Evolutionary conservation across 202 grass and related monocot species (phyloP), one percentile per base, ranked within the genome.

Genomic region (Tripidium arundinaceum): DNA sequence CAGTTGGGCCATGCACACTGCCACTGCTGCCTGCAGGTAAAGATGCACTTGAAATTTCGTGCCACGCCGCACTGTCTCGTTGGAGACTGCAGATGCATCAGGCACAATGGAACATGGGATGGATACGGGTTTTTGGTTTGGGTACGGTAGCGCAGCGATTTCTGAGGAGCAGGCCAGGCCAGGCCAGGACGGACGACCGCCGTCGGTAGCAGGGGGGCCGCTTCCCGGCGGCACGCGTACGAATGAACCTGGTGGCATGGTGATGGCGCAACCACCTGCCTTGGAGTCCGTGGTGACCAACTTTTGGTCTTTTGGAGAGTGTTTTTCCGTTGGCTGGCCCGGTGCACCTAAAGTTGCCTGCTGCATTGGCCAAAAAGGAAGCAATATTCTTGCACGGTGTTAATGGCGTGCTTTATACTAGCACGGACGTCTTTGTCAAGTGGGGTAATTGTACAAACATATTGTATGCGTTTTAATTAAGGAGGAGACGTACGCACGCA

Each of bases 231-330:
- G 76, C 81, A 84, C 77, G 70, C 64, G 52, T 40, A 49, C 9
- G 29, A 68, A 49, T 11, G 24, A 38, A 21, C 75, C 47, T 2
- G 11, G 26, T 24, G n/a, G 19, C 18, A 5, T 25, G 21, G 6
- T 9, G n/a, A n/a, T n/a, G n/a, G n/a, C n/a, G 21, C 58, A 28
- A 13, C 33, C 11, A 31, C 22, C 26, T 24, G 19, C 57, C 42
- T 87, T 4, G 60, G 68, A 68, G 50, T 47, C 26, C 71, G 77
- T 14, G 82, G 14, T 2, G 18, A 6, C 6, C 1, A 38, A 0
- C 27, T 65, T 65, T n/a, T n/a, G n/a, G n/a, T n/a, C n/a, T 31
- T 87, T 85, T 34, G 4, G 8, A 79, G 57, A 31, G 29, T 31
- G 29, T 31, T 31, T 31, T 31, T 31, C 3, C 29, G 29, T 31